Evolutionary conservation across 495 filamentous ascomycete genomes (phyloP), one percentile per base, ranked within the genome.

Genomic region (Penicillium coprophilum): DNA sequence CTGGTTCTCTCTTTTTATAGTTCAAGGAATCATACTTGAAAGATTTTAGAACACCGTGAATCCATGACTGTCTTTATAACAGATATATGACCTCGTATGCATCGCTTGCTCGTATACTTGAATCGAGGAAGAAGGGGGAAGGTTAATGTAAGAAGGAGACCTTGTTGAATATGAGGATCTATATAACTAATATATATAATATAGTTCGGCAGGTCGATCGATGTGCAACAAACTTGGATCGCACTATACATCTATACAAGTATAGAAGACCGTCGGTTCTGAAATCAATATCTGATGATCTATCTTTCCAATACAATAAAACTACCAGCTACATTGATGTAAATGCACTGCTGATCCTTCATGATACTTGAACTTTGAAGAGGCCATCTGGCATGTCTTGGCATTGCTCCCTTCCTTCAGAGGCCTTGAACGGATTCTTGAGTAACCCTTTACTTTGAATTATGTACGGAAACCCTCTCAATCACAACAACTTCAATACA

Each of bases 371-470:
- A 60, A 44, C 43, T 43, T 43, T 34, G 57, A 62, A 61, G 24
- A 73, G 70, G 68, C 68, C 67, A 76, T 71, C 70, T 74, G 73
- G 73, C 73, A 72, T 71, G 69, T 69, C 73, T 76, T 76, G 72
- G 72, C 71, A 59, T 61, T 59, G 31, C 7, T 49, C 36, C 32
- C 38, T 52, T 52, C 48, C 21, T 50, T 39, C 32, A 10, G 5
- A 38, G n/a, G 11, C 10, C 10, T 20, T 31, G 28, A 12, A 11
- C 11, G 19, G 21, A 19, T 1, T 43, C 20, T 20, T 10, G 23
- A 21, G 15, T 13, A 21, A 43, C 11, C 20, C 10, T 43, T 13
- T 21, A 23, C 20, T 43, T 43, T 43, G 9, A 6, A 21, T 23
- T 12, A 12, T 20, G 0, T 12, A 13, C 12, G 4, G 28, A 32